phyloP scores from a whole-genome alignment of 2,329 filamentous ascomycete genomes.

The Neofusicoccum cordaticola region DNA sequence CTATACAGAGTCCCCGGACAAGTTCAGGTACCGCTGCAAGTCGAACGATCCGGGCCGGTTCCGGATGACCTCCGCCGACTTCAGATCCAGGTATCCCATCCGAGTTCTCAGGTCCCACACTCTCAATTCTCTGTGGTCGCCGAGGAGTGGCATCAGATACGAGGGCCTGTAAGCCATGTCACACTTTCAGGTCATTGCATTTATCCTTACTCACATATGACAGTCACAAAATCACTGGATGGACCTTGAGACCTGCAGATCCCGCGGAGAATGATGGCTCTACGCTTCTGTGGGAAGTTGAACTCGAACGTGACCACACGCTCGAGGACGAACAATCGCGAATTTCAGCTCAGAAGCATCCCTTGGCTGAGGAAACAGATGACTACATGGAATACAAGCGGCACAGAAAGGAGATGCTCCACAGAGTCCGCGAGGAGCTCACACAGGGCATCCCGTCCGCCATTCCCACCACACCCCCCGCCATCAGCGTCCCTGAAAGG shows the following conservation, averaged over 20 bases:
- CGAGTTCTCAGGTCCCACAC: constrained; percentile 46
- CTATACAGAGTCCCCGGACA: constrained; percentile 29
- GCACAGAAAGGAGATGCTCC: constrained; percentile 21
- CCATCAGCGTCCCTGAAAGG: background rate
- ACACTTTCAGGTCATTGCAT: background rate
- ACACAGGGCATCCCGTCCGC: background rate
- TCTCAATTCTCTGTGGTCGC: constrained; percentile 44
- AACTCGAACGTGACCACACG: constrained; percentile 32
- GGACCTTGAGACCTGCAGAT: constrained; percentile 35
- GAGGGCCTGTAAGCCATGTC: constrained; percentile 45
- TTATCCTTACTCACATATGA: background rate
- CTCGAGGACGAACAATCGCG: constrained; percentile 28
- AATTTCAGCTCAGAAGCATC: constrained; percentile 36
- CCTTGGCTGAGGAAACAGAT: constrained; percentile 45
- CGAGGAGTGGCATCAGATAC: constrained; percentile 47
- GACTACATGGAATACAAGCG: constrained; percentile 50
- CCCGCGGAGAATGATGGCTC: constrained; percentile 21
- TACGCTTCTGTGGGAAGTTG: constrained; percentile 38
- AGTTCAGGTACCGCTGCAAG: constrained; percentile 42
- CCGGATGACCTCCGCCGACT: constrained; percentile 42
- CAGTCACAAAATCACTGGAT: constrained; percentile 40
- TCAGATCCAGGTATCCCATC: constrained; percentile 40
- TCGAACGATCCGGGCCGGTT: constrained; percentile 43
- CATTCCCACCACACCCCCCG: background rate
- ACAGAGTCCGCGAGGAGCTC: background rate